Base-by-base conservation (phyloP, 2,329 filamentous ascomycete genomes). In the Scedosporium dehoogii region DNA sequence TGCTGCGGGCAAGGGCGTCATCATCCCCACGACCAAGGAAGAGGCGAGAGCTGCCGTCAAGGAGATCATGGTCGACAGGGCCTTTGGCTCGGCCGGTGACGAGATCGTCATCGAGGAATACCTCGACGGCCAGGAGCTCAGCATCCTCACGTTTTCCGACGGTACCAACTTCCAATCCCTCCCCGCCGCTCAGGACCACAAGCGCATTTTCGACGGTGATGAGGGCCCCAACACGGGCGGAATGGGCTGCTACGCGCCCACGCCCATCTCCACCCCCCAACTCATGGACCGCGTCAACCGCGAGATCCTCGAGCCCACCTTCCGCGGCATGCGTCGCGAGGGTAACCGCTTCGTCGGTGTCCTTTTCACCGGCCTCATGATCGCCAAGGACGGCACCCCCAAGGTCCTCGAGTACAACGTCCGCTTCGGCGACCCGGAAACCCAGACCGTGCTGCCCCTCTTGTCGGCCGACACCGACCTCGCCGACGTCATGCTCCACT, bases 171-270 rank as follows among this genome's bases (percentile, higher is more conserved):
- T 96, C 72, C 84, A 85, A 71, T 91, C 89, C 7, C 80, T 97
- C 9, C 93, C 93, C 4, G 88, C 94, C 1, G 93, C 93, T 1
- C 94, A 99, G 74, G 94, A 97, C 73, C 94, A 99, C 80, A 97
- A 99, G 82, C 85, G 92, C 65, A 92, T 96, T 66, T 90, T 89
- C 61, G 94, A 99, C 70, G 91, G 90, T 62, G 93, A 97, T 72
- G 82, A 85, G 59, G 94, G 94, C 1, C 90, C 92, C 44, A 97
- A 97, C 77, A 97, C 94, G 2, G 94, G 93, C 64, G 94, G 94
- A 48, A 97, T 97, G 94, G 94, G 94, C 60, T 96, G 92, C 72
- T 97, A 97, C 74, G 92, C 92, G 16, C 90, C 90, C n/a, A 96
- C 92, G 1, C 89, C 85, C 66, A 87, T 92, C 69, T 87, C 88